Conservation (phyloP, 257 asterid species). For the Verbascum thapsus region DNA sequence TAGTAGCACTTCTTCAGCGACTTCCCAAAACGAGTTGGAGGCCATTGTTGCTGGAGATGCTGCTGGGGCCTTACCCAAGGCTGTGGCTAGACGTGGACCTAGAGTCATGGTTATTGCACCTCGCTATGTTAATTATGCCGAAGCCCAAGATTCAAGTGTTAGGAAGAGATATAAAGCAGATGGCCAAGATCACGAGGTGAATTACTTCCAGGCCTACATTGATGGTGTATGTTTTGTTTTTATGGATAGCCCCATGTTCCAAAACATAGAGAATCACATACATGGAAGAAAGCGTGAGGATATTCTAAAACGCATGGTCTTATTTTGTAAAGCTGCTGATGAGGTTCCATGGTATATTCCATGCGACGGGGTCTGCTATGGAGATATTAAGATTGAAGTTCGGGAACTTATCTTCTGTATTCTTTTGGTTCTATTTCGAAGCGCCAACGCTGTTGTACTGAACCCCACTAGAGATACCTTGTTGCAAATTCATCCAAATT, state of each 20-base stretch:
- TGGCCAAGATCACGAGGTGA: conserved; percentile 94
- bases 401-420: conserved; percentile 90
- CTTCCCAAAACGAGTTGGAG: conserved; percentile 56
- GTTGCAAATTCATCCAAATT: too few relatives aligned
- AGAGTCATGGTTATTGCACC: conserved; percentile 97
- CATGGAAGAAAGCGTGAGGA: conserved; percentile 87
- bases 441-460: too few relatives aligned
- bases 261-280: conserved; percentile 59
- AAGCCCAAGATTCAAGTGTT: conserved; percentile 73
- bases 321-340: conserved; percentile 93
- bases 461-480: too few relatives aligned
- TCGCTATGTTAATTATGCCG: conserved; percentile 73
- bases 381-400: too few relatives aligned
- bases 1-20: conserved; percentile 31
- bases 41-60: conserved; percentile 99
- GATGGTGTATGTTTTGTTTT: conserved; percentile 98
- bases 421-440: too few relatives aligned
- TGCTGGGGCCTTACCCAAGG: conserved; percentile 99
- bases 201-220: conserved; percentile 78
- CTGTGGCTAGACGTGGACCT: conserved; percentile 98
- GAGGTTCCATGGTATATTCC: conserved; percentile 99
- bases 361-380: conserved; percentile 96
- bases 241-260: conserved; percentile 65
- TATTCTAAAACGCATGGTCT: conserved; percentile 85
- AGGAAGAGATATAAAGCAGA: conserved; percentile 71